A percentile compares a stretch with the other conserved stretches of the same genome.
Evolutionary conservation across 2,329 filamentous ascomycete species (phyloP).

Genomic region (Pezicula radicicola): DNA sequence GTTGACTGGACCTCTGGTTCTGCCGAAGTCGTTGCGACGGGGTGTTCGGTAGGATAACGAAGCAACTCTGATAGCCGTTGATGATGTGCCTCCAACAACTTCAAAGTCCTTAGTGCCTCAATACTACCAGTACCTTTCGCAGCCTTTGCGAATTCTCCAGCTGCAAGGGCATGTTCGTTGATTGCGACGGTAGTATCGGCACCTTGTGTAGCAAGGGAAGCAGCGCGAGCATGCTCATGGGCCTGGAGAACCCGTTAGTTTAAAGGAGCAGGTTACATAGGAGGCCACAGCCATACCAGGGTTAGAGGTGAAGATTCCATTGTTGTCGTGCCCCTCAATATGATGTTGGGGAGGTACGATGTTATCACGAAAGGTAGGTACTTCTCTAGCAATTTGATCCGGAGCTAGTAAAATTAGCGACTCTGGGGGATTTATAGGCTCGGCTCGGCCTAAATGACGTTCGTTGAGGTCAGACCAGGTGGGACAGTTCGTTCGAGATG

Average conservation of each 20-base stretch:
- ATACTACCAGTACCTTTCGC: conserved; percentile 65
- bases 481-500: no score
- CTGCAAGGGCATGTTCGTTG: conserved; percentile 83
- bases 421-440: no score
- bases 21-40: conserved; percentile 12
- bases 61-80: conserved; percentile 78
- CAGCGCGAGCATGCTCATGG: conserved; percentile 84
- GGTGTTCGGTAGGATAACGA: conserved; percentile 52
- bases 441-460: no score
- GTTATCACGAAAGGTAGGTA: no score
- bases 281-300: conserved; percentile 43
- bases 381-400: no score
- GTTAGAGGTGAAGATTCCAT: conserved; percentile 72
- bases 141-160: conserved; percentile 82
- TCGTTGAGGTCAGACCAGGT: no score
- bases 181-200: conserved; percentile 77
- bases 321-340: conserved; percentile 3
- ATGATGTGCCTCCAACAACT: conserved; percentile 85
- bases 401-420: no score
- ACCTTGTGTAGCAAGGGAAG: conserved; percentile 67
- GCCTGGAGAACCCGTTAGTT: conserved; percentile 50
- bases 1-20: conserved; percentile 24
- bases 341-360: no score
- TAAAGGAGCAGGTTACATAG: conserved; percentile 1
- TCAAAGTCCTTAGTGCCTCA: conserved; percentile 79